Conservation (phyloP, 176 grass and related monocot genomes). For the Paspalum vaginatum region DNA sequence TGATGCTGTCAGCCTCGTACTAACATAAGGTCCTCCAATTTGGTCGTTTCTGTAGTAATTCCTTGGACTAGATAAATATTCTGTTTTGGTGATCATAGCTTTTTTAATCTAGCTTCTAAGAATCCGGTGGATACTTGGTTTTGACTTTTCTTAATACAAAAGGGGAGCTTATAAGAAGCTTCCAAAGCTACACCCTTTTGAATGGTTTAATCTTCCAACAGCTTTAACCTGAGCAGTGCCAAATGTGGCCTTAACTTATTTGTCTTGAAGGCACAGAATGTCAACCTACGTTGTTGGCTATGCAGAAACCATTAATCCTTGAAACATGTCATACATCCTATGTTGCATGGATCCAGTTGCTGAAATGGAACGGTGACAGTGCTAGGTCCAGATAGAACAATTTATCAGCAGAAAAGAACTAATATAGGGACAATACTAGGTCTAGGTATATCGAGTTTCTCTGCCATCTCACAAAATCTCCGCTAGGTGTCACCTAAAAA, state of each 20-base stretch:
- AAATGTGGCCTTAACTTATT: not conserved
- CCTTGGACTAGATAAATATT: not conserved
- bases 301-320: not conserved
- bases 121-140: not conserved
- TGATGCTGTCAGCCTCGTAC: not conserved
- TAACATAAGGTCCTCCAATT: not conserved
- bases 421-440: not conserved
- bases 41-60: not conserved
- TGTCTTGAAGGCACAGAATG: not conserved
- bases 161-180: too few species aligned
- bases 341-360: not conserved
- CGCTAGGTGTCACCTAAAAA: not conserved
- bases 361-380: too few species aligned
- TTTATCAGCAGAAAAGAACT: not conserved
- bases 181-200: too few species aligned
- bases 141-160: not conserved
- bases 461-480: not conserved
- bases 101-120: conserved; percentile 26
- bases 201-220: not conserved
- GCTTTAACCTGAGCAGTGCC: not conserved
- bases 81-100: not conserved
- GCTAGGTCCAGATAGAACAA: not conserved
- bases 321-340: not conserved
- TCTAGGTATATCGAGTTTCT: not conserved
- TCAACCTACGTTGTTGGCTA: not conserved